phyloP scores from a whole-genome alignment of 371 early-diverging fungal species.

The Nematocida sp. region DNA sequence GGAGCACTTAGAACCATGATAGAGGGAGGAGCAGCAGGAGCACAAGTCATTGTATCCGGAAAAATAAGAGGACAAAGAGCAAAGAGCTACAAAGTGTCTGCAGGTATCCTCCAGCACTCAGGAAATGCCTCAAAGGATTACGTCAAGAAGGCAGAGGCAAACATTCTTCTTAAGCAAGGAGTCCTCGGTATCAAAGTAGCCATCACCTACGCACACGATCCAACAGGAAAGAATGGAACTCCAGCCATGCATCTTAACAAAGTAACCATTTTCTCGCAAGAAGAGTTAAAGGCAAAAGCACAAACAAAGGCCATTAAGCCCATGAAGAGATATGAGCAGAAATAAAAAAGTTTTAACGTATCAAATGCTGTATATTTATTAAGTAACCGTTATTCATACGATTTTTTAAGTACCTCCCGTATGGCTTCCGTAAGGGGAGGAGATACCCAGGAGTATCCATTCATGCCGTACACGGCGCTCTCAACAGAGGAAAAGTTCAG shows the following conservation, averaged over 20 bases:
- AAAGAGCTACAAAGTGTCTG: slow-evolving; percentile 98
- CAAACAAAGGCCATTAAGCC: not conserved
- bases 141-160: slow-evolving; percentile 90
- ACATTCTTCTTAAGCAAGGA: slow-evolving; percentile 93
- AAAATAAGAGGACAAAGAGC: slow-evolving; percentile 99
- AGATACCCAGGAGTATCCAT: slow-evolving; percentile 61
- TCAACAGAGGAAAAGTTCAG: slow-evolving; percentile 19
- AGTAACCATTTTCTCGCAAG: slow-evolving; percentile 36
- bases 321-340: not conserved
- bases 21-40: slow-evolving; percentile 99
- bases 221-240: slow-evolving; percentile 87
- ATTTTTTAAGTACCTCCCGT: slow-evolving; percentile 51
- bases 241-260: slow-evolving; percentile 34
- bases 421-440: slow-evolving; percentile 25
- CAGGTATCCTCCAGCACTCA: slow-evolving; percentile 88
- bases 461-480: slow-evolving; percentile 54
- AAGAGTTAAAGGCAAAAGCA: slow-evolving; percentile 24
- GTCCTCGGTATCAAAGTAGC: slow-evolving; percentile 99
- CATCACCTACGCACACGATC: slow-evolving; percentile 96
- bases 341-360: not conserved
- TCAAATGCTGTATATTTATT: too few relatives aligned
- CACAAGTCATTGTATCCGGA: slow-evolving; percentile 96
- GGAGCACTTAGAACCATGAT: slow-evolving; percentile 94
- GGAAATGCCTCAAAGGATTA: slow-evolving; percentile 93
- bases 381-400: too few relatives aligned